Conservation (phyloP, 2,329 filamentous ascomycete genomes). For the Coniochaeta ligniaria region DNA sequence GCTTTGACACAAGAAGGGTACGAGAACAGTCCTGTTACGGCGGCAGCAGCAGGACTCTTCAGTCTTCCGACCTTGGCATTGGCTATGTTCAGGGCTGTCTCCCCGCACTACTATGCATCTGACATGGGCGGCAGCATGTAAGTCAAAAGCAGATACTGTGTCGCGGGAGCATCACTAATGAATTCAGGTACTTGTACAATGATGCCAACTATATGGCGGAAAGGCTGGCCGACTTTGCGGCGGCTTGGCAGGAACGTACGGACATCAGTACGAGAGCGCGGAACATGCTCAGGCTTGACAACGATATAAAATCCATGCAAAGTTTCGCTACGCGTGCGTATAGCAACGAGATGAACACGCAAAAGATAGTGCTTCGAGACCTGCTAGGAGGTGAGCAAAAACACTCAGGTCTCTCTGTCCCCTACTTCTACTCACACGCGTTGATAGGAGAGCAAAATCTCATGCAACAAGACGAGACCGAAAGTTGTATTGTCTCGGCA, state of each 20-base stretch:
- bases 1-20: conserved; percentile 43
- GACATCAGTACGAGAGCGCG: conserved; percentile 44
- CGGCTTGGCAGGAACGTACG: conserved; percentile 44
- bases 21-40: conserved; percentile 51
- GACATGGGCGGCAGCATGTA: conserved; percentile 59
- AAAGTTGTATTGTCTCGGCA: conserved; percentile 45
- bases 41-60: conserved; percentile 64
- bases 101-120: conserved; percentile 64
- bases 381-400: conserved; percentile 41
- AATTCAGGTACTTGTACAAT: conserved; percentile 55
- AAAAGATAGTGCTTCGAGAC: conserved; percentile 55
- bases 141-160: conserved; percentile 14
- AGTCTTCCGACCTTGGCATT: conserved; percentile 64
- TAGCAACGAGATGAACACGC: conserved; percentile 50
- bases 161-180: conserved; percentile 8
- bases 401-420: neutral
- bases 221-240: conserved; percentile 40
- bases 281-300: conserved; percentile 50
- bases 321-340: conserved; percentile 57
- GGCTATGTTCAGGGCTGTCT: conserved; percentile 73
- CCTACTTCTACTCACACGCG: neutral
- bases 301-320: conserved; percentile 51
- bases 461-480: conserved; percentile 48
- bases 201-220: conserved; percentile 59
- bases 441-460: conserved; percentile 47